Evolutionary conservation across 768 basidiomycete genomes (phyloP).

Genomic region (Phylloporus rhodoxanthus): DNA sequence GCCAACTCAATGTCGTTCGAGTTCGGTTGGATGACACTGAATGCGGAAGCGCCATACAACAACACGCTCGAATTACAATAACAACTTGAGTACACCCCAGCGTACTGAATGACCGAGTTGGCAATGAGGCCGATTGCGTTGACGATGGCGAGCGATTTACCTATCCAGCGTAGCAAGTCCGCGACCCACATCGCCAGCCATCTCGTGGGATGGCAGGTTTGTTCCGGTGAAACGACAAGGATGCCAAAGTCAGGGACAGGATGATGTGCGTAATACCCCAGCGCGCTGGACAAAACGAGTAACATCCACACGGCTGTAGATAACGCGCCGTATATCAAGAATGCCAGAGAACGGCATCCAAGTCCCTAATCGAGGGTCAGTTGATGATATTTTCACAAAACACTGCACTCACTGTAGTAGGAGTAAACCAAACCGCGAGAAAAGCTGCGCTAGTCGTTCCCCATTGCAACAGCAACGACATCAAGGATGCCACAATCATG

Average conservation of each 20-base stretch:
- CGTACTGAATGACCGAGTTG: neutral
- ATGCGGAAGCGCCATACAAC: neutral
- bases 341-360: constrained; percentile 32
- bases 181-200: neutral
- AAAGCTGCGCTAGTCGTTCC: constrained; percentile 26
- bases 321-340: constrained; percentile 25
- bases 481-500: constrained; percentile 27
- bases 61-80: neutral
- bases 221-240: too few relatives aligned
- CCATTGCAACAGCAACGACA: constrained; percentile 31
- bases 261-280: constrained; percentile 1
- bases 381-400: neutral
- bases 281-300: constrained; percentile 24
- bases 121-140: neutral
- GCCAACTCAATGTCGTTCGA: neutral
- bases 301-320: constrained; percentile 30
- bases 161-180: neutral
- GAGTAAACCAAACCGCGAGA: constrained; percentile 25
- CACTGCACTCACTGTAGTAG: constrained; percentile 18
- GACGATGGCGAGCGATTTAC: neutral
- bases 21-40: neutral
- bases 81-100: neutral
- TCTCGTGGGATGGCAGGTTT: neutral
- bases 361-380: constrained; percentile 16
- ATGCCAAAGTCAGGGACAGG: neutral